Evolutionary conservation across 768 basidiomycete species (phyloP).

Genomic region (Mycena venus): DNA sequence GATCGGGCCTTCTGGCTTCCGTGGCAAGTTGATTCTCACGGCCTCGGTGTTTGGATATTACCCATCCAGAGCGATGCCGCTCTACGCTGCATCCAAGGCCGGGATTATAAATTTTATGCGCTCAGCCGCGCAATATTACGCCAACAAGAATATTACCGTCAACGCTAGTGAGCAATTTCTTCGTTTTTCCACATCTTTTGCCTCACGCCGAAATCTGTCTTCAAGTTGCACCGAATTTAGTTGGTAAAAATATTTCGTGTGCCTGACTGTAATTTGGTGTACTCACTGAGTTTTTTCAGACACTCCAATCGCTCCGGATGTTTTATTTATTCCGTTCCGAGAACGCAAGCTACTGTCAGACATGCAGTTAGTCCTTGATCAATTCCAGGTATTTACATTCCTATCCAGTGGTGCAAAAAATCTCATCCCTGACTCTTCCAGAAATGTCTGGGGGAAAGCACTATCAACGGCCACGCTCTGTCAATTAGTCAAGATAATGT

Average conservation of each 20-base stretch:
- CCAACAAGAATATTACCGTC: constrained; percentile 32
- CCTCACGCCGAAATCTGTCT: neutral
- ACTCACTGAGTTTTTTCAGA: neutral
- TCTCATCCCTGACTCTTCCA: neutral
- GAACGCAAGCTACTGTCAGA: constrained; percentile 26
- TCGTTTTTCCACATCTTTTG: neutral
- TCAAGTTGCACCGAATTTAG: constrained; percentile 29
- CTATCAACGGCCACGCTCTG: constrained; percentile 29
- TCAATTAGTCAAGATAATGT: constrained; percentile 29
- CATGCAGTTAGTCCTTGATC: constrained; percentile 25
- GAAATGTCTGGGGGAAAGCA: constrained; percentile 33
- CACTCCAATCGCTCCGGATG: constrained; percentile 29
- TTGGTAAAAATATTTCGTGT: constrained; percentile 9
- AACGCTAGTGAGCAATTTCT: constrained; percentile 26
- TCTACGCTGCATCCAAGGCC: constrained; percentile 37
- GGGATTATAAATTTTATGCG: constrained; percentile 36
- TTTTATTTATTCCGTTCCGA: constrained; percentile 28
- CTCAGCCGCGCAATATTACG: constrained; percentile 32
- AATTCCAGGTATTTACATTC: constrained; percentile 21
- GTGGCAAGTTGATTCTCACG: constrained; percentile 35
- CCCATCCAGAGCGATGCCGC: constrained; percentile 31
- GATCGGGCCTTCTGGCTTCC: constrained; percentile 30
- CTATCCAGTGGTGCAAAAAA: too few species aligned
- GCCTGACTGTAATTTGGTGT: neutral
- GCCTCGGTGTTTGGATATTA: constrained; percentile 36